Base-by-base conservation (phyloP, 2,329 filamentous ascomycete genomes). In the Talaromyces sp. region DNA sequence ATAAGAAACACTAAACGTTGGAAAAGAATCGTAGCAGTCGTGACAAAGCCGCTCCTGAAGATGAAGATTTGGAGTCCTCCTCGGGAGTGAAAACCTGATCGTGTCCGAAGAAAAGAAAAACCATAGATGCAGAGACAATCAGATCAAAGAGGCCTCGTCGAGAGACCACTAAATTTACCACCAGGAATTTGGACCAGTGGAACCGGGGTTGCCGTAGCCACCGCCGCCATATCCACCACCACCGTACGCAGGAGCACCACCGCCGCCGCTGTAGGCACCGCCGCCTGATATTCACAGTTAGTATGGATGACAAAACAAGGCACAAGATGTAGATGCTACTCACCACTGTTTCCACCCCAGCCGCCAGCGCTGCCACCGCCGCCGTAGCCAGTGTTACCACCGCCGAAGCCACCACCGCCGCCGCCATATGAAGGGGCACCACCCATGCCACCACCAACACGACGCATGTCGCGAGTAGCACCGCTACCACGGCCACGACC, bases 381-480 rank as follows among this genome's bases (percentile, higher is more conserved):
- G 41, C 69, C 65, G 55, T 66, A 62, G 29, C 60, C 56, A 38
- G 55, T 63, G 57, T 62, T 65, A 57, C 69, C 66, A 58, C 69
- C 69, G 57, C 68, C 67, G 61, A 65, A 67, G 58, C 65, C 63
- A 51, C 66, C 67, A 52, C 66, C 65, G 50, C 69, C 65, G 57
- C 65, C 63, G 38, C 70, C 67, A 58, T 71, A 70, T 61, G 70
- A 73, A 56, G 72, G 71, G 64, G 70, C 66, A 62, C 68, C 65
- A 51, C 72, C 69, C 48, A 76, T 75, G 65, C 70, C 69, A 62
- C 73, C 78, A 54, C 75, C 75, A 63, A 85, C 85, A 77, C 92
- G 92, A 79, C 94, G 91, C 82, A 94, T 91, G 76, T 97, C 94
- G 73, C 92, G 92, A 77, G 88, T 96, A 69, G 88, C 83, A 73